phyloP scores from a whole-genome alignment of 768 basidiomycete species.

The Auriscalpium vulgare region DNA sequence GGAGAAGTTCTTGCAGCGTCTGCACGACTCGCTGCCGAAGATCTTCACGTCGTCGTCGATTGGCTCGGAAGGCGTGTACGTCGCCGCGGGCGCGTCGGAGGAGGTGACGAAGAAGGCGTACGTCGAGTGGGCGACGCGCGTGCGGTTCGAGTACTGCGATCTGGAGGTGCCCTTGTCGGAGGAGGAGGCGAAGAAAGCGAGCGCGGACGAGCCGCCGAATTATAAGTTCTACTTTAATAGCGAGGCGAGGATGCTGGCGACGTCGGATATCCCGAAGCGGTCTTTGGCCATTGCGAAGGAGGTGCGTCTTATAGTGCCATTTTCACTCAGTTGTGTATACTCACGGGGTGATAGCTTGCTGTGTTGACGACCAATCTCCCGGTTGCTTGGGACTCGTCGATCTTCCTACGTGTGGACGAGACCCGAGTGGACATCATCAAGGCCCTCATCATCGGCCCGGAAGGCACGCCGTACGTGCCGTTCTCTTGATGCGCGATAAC shows the following conservation, averaged over 20 bases:
- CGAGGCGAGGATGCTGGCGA: constrained; percentile 78
- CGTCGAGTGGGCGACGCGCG: constrained; percentile 73
- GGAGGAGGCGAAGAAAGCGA: constrained; percentile 21
- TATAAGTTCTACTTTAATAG: constrained; percentile 80
- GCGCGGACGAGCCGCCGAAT: constrained; percentile 51
- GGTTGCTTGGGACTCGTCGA: constrained; percentile 91
- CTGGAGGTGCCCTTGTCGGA: constrained; percentile 41
- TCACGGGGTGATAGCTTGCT: constrained; percentile 51
- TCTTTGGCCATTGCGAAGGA: constrained; percentile 95
- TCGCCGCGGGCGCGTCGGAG: constrained; percentile 49
- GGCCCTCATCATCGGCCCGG: constrained; percentile 85
- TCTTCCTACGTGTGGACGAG: constrained; percentile 91
- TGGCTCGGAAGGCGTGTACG: constrained; percentile 27
- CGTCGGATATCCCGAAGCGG: constrained; percentile 83
- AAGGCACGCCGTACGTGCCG: constrained; percentile 77
- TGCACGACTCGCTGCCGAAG: constrained; percentile 71
- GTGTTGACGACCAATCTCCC: constrained; percentile 91
- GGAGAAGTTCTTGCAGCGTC: constrained; percentile 70
- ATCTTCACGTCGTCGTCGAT: constrained; percentile 40
- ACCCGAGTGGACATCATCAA: constrained; percentile 88
- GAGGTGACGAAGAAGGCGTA: constrained; percentile 66
- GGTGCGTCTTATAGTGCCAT: constrained; percentile 28
- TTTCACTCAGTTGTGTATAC: constrained; percentile 2
- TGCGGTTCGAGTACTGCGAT: constrained; percentile 90
- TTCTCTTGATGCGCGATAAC: not conserved